phyloP scores from a whole-genome alignment of 306 rosid genomes.

The Vachellia collinsii region DNA sequence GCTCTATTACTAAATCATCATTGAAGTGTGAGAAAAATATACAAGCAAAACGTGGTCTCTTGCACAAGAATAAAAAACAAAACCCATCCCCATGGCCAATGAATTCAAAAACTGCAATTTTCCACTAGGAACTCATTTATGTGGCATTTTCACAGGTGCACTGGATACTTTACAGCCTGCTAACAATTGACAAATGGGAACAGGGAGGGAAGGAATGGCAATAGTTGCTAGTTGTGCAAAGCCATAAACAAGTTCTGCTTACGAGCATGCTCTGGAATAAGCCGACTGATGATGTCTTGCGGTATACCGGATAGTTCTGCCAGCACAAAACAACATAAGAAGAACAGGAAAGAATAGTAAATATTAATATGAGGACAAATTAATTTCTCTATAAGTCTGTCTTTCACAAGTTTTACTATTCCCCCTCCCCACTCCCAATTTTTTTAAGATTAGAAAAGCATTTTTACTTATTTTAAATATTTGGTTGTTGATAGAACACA shows the following conservation, averaged over 20 bases:
- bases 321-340: constrained; percentile 27
- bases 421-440: neutral
- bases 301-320: constrained; percentile 91
- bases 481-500: neutral
- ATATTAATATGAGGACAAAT: neutral
- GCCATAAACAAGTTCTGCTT: constrained; percentile 98
- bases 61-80: constrained; percentile 22
- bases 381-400: neutral
- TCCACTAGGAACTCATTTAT: constrained; percentile 47
- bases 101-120: constrained; percentile 39
- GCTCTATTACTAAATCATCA: constrained; percentile 13
- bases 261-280: constrained; percentile 96
- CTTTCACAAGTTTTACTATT: neutral
- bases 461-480: neutral
- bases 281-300: constrained; percentile 66
- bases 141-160: constrained; percentile 48
- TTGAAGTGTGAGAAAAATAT: constrained; percentile 45
- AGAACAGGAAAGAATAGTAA: neutral
- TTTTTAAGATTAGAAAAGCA: neutral
- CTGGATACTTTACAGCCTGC: constrained; percentile 47
- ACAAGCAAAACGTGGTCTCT: constrained; percentile 42
- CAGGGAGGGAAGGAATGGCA: neutral
- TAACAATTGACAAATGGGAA: constrained; percentile 18
- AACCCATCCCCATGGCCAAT: neutral
- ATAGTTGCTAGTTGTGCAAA: constrained; percentile 69